phyloP scores from a whole-genome alignment of 2,329 filamentous ascomycete species.

The Ophiostoma sp. region DNA sequence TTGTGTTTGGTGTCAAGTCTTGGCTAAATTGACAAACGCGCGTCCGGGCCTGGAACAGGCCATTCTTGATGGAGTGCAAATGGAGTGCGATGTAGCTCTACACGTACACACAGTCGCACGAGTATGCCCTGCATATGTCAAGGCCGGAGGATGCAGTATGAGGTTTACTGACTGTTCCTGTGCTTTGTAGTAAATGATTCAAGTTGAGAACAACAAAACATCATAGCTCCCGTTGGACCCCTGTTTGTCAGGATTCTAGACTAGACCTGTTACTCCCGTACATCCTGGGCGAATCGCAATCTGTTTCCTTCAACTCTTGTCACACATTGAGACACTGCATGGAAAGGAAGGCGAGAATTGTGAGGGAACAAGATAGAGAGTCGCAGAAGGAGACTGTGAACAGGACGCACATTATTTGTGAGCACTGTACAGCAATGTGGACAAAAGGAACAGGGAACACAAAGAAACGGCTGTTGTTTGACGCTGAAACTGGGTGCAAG shows the following conservation, averaged over 20 bases:
- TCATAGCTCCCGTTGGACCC: background rate
- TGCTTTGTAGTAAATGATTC: background rate
- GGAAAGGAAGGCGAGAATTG: background rate
- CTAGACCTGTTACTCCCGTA: background rate
- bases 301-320: background rate
- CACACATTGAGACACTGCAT: background rate
- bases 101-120: background rate
- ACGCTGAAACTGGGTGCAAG: slow-evolving; percentile 4
- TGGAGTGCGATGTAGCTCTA: background rate
- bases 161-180: background rate
- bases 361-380: background rate
- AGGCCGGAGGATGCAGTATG: background rate
- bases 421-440: background rate
- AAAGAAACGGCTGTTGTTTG: slow-evolving; percentile 14
- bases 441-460: background rate
- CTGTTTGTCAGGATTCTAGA: background rate
- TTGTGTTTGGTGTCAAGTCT: background rate
- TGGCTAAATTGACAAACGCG: background rate
- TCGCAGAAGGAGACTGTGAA: background rate
- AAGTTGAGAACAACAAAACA: background rate
- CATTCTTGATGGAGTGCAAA: background rate
- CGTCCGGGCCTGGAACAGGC: background rate
- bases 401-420: background rate
- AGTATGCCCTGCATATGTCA: slow-evolving; percentile 1
- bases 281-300: background rate